Base-by-base conservation (phyloP, 2,329 filamentous ascomycete species). In the Annulohypoxylon truncatum region DNA sequence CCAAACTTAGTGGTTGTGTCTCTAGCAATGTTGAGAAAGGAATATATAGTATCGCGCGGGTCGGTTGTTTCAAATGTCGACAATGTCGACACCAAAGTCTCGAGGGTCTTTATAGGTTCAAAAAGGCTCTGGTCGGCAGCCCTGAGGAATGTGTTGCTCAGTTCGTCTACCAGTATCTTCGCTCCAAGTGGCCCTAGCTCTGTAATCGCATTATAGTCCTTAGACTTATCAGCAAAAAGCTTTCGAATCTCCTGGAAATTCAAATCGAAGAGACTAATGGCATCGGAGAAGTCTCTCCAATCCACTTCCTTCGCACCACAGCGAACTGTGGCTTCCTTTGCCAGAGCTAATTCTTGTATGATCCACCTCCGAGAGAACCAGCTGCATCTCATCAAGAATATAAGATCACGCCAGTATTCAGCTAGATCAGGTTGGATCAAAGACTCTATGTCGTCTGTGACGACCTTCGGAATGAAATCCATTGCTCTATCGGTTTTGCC, bases 21-120 rank as follows among this genome's bases (percentile, higher is more conserved):
- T 22, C 61, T 69, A 3, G 71, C 64, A 15, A 76, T 67, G 54
- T 67, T 69, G 4, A 67, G 48, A 1, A 76, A 51, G 15, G 68
- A 66, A 61, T 70, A 70, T 18, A 76, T 71, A 1, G 67, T 72
- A 62, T 76, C 74, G 15, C 70, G 64, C 2, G 73, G 74, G 46
- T 76, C 71, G 4, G 72, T 59, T 0, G 69, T 56, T 12, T 74
- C 67, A 40, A 74, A 76, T 1, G 58, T 29, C 2, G 54, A 53
- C 1, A 76, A 42, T 4, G 28, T 54, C 12, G 69, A 71, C 0
- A 75, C 68, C 2, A 76, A 44, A n/a, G 50, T 48, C 40, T 76
- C 72, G 2, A 76, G 54, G 2, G 47, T 62, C n/a, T 50, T 66
- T 7, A 51, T 44, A 2, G 61, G 61, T 15, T 55, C 44, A 7